Base-by-base conservation (phyloP, 164 flowering plant species). In the Umbellularia californica region DNA sequence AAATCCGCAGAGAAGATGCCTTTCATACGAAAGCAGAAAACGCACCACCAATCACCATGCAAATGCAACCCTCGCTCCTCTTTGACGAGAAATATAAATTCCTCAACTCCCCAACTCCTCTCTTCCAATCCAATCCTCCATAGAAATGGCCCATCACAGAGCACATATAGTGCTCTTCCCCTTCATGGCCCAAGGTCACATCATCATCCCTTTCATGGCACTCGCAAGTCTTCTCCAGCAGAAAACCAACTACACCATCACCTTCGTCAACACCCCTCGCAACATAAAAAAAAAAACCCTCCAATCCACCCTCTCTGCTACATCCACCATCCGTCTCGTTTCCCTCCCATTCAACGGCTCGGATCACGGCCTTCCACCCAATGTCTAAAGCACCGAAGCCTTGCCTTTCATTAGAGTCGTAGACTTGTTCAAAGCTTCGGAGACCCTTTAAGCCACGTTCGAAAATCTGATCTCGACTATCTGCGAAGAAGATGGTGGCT, bases 121-220 rank as follows among this genome's bases (percentile, higher is more conserved):
- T 51, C 58, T 11, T 51, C 17, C 12, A 51, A 15, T 12, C 58
- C 58, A 51, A 51, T 1, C 58, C 65, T 19, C 11, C 10, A 22
- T 9, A 19, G 65, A 23, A n/a, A 27, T 27, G 28, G 28, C 28
- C 28, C 28, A 27, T 55, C 60, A 11, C 15, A 22, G 28, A 62
- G 5, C 7, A n/a, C 65, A 75, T 62, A 27, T 76, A 66, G n/a
- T 78, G 17, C 68, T 78, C 60, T 41, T 78, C 28, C 77, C 81
- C 2, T 78, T 67, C 81, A 52, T 78, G 74, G 81, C 77, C 1
- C 71, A 75, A 50, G 81, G 81, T 50, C 77, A 78, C 22, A 58
- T 78, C 22, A 58, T 78, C 41, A 74, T 66, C 23, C 72, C 81
- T 12, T 78, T 75, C 77, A n/a, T 78, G 9, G 71, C 74, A 4